A percentile compares a stretch with the other conserved stretches of the same genome.
Evolutionary conservation across 208 protist genomes (phyloP).

Genomic region (Strigomonas culicis): DNA sequence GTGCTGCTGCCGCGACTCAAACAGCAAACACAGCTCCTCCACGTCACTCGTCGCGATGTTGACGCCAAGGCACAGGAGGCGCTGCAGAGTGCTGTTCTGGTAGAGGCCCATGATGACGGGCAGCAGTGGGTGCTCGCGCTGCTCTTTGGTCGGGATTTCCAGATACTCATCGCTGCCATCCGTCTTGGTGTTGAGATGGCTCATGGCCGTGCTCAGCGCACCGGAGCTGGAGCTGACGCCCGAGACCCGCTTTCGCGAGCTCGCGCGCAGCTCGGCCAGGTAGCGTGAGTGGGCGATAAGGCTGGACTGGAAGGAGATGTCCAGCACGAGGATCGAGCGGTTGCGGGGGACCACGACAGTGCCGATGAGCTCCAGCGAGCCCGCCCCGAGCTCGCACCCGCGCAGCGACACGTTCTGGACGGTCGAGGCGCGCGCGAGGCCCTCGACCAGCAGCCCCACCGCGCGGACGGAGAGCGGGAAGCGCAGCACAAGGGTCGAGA

Average conservation of each 20-base stretch:
- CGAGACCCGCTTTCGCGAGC: slow-evolving; percentile 23
- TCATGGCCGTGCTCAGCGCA: background rate
- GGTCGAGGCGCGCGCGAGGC: slow-evolving; percentile 31
- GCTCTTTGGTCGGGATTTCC: slow-evolving; percentile 20
- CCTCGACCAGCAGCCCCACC: slow-evolving; percentile 24
- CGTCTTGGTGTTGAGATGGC: slow-evolving; percentile 4
- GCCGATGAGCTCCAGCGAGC: slow-evolving; percentile 30
- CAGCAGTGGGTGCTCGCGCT: slow-evolving; percentile 50
- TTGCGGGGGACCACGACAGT: slow-evolving; percentile 28
- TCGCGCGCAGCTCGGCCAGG: slow-evolving; percentile 30
- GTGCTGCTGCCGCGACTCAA: slow-evolving; percentile 53
- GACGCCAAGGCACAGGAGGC: slow-evolving; percentile 51
- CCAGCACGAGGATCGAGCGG: slow-evolving; percentile 32
- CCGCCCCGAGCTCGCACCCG: slow-evolving; percentile 41
- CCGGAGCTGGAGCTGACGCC: slow-evolving; percentile 6
- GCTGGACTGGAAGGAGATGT: slow-evolving; percentile 54
- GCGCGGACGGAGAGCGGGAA: slow-evolving; percentile 59
- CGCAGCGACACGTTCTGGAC: slow-evolving; percentile 44
- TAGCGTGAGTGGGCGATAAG: slow-evolving; percentile 39
- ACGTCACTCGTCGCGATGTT: slow-evolving; percentile 56
- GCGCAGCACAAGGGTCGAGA: slow-evolving; percentile 45
- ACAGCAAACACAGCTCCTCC: slow-evolving; percentile 63
- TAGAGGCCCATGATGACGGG: slow-evolving; percentile 57
- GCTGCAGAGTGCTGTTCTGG: slow-evolving; percentile 33
- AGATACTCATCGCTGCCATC: slow-evolving; percentile 8